Base-by-base conservation (phyloP, 1,284 basidiomycete species). In the Ustilago esculenta region DNA sequence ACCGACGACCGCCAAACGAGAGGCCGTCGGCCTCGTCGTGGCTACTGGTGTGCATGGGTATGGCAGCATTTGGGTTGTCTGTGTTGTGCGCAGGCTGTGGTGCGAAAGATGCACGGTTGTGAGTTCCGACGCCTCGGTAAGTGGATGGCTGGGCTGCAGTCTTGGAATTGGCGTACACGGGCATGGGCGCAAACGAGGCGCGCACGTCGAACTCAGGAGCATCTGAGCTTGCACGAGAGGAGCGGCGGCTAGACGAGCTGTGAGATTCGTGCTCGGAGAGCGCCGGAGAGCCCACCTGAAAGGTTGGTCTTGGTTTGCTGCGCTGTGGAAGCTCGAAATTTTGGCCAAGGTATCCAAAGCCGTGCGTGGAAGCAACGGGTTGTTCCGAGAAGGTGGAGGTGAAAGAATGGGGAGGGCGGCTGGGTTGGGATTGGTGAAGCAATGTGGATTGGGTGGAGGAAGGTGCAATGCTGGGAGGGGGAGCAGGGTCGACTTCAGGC, bases 131-230 rank as follows among this genome's bases (percentile, higher is more conserved):
- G 30, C 57, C 56, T 37, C 47, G 46, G 41, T 43, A 43, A 2
- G 40, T 42, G 14, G 47, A 36, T 1, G 27, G 14, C 12, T 53
- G 54, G 5, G 36, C 32, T 30, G 46, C 18, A 25, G 47, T 14
- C 50, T 54, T 56, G 15, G 52, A 11, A 17, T 64, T 64, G 33
- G 63, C 56, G 11, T 52, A 73, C 0, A 35, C 39, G 1, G 66
- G 71, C 64, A 77, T 68, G n/a, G 75, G 75, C 3, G 73, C 73
- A 29, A 77, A 77, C 27, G 64, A 70, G 18, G 70, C 61, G 23
- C 75, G 58, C 11, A 77, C 75, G 34, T 77, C 75, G 17, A 77
- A 77, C 14, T 66, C 51, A 15, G 53, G 55, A 5, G 55, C 45
- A 12, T 65, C 66, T 4, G 71, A 67, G 49, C 47, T 58, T 15